Percentiles rank a stretch among this genome's conserved stretches.
These are phyloP conservation scores for Artemisia annua DNA, from an alignment of 129 eudicot species.

Conservation along the genomic window DNA sequence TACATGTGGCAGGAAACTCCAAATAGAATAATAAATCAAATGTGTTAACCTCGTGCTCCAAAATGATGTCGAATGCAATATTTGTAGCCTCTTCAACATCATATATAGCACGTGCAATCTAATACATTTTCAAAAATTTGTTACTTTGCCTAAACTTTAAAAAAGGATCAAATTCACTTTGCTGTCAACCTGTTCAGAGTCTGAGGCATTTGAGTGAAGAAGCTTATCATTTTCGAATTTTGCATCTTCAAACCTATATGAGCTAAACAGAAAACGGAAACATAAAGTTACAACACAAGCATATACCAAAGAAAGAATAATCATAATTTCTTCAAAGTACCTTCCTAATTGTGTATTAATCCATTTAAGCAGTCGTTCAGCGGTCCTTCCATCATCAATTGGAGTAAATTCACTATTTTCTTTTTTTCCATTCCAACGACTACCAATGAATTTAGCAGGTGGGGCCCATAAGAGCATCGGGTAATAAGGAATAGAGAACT, in stretches of 20 bases:
- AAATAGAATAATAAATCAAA: not conserved
- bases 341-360: conserved; percentile 68
- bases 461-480: conserved; percentile 91
- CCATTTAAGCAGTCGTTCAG: conserved; percentile 66
- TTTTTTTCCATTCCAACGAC: conserved; percentile 47
- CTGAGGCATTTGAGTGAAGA: conserved; percentile 57
- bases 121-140: conserved; percentile 27
- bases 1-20: not conserved
- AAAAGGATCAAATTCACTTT: not conserved
- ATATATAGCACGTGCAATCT: conserved; percentile 70
- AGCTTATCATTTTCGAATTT: conserved; percentile 59
- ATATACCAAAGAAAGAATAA: not conserved
- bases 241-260: conserved; percentile 60
- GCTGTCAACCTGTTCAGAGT: conserved; percentile 56
- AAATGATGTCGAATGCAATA: conserved; percentile 69
- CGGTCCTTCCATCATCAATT: conserved; percentile 57
- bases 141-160: conserved; percentile 6
- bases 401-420: conserved; percentile 49
- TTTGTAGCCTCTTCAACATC: conserved; percentile 88
- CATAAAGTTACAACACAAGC: conserved; percentile 10
- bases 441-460: conserved; percentile 57
- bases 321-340: conserved; percentile 25
- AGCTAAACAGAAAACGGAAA: conserved; percentile 39
- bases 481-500: conserved; percentile 58
- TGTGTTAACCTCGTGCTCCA: conserved; percentile 57